Evolutionary conservation across 2,329 filamentous ascomycete species (phyloP), one percentile per base, ranked within the genome.

Genomic region (Periconia digitata): DNA sequence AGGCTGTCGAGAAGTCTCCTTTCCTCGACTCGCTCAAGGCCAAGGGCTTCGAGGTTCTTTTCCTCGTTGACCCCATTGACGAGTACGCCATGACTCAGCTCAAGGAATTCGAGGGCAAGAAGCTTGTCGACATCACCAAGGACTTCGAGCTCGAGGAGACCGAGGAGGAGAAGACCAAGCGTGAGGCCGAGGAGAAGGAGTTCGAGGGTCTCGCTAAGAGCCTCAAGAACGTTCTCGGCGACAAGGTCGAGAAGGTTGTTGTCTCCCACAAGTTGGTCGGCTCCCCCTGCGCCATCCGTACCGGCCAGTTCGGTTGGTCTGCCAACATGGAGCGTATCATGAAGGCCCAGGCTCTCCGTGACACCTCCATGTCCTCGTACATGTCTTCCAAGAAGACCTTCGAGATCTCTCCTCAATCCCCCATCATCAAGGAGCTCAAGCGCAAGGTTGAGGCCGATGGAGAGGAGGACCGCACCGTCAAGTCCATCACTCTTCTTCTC

Each of bases 251-350:
- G 90, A 99, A 99, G 88, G 94, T 99, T 35, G 92, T 99, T 58
- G 92, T 99, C 74, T 92, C 87, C 63, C 90, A 97, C 89, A 97
- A 97, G 87, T 86, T 99, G 53, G 85, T 89, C 66, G 89, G 88
- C 73, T 85, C 94, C 59, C 94, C 94, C 71, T 97, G 94, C 79
- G 94, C 94, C 74, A 97, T 99, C 84, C 92, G 94, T 77, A 99
- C 94, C 64, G 94, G 94, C 72, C 94, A 97, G 81, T 99, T 99
- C 77, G 94, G 94, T 79, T 99, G 94, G 94, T 97, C 92, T 49
- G 94, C 94, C 74, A 99, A 99, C 86, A 99, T 99, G 94, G 94
- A 99, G 85, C 94, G 94, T 83, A 99, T 99, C 86, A 99, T 99
- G 94, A 99, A 99, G 88, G 94, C 94, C 22, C 94, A 99, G 84